Conservation (phyloP, 2,329 filamentous ascomycete genomes). For the Colletotrichum scovillei region DNA sequence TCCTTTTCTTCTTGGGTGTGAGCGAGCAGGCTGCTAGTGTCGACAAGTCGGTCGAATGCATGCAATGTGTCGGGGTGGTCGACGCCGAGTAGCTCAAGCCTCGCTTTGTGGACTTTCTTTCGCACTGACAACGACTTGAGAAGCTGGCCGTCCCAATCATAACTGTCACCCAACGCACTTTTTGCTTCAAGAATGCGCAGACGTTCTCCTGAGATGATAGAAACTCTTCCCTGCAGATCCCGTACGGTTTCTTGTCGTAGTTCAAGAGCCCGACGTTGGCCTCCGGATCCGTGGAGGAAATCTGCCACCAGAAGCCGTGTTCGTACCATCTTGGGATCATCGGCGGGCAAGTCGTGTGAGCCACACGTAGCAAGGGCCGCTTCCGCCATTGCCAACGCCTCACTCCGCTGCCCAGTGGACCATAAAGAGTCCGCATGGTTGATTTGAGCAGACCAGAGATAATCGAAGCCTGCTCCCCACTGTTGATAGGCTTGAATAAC, state of each 20-base stretch:
- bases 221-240: neutral
- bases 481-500: neutral
- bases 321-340: neutral
- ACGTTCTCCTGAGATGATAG: neutral
- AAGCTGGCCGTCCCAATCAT: neutral
- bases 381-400: neutral
- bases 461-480: no score
- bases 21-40: neutral
- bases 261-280: neutral
- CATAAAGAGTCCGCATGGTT: constrained; percentile 6
- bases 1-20: neutral
- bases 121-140: neutral
- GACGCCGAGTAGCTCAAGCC: neutral
- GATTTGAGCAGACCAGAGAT: neutral
- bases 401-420: neutral
- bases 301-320: neutral
- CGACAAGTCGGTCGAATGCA: neutral
- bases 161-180: constrained; percentile 1
- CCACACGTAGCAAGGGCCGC: neutral
- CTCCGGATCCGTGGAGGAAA: neutral
- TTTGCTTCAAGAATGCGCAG: neutral
- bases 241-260: neutral
- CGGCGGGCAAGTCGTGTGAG: neutral
- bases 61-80: neutral
- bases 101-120: neutral